These are phyloP conservation scores for Trichoderma sp. DNA, from an alignment of 2,329 filamentous ascomycete genomes.

Conservation along the genomic window DNA sequence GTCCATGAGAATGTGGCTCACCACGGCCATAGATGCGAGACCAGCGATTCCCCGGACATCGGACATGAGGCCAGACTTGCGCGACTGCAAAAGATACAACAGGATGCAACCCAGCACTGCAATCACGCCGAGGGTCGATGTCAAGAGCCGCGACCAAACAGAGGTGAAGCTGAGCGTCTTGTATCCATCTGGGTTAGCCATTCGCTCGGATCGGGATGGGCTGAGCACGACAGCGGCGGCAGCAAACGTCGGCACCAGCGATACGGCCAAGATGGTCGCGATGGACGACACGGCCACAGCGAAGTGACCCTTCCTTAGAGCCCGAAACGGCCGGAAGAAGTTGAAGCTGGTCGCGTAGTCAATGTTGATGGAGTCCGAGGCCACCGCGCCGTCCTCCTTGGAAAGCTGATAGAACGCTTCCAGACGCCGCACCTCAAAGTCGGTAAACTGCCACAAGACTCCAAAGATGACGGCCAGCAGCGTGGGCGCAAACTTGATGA, in stretches of 20 bases:
- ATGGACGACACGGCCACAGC: conserved; percentile 68
- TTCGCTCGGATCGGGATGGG: conserved; percentile 51
- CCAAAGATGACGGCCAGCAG: conserved; percentile 62
- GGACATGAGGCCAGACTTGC: conserved; percentile 65
- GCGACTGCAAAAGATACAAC: conserved; percentile 60
- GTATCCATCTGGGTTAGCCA: conserved; percentile 39
- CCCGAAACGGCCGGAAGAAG: conserved; percentile 64
- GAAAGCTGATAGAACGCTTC: conserved; percentile 69
- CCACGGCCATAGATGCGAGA: conserved; percentile 73
- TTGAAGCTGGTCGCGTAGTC: conserved; percentile 71
- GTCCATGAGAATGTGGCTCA: conserved; percentile 71
- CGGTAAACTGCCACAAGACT: conserved; percentile 66
- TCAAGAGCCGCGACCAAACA: conserved; percentile 63
- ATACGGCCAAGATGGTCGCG: conserved; percentile 65
- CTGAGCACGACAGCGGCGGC: conserved; percentile 61
- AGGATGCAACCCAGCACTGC: conserved; percentile 59
- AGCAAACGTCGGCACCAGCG: conserved; percentile 68
- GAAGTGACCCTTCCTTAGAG: conserved; percentile 63
- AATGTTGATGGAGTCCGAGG: conserved; percentile 69
- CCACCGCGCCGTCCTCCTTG: conserved; percentile 59
- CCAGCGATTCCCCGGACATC: conserved; percentile 74
- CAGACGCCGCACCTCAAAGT: conserved; percentile 66
- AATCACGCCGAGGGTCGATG: conserved; percentile 56
- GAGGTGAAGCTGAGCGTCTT: conserved; percentile 60
- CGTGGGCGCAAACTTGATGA: conserved; percentile 64